Percentiles rank a stretch among this genome's conserved stretches.
Evolutionary conservation across 2,329 filamentous ascomycete genomes (phyloP).

Genomic region (Xylaria digitata): DNA sequence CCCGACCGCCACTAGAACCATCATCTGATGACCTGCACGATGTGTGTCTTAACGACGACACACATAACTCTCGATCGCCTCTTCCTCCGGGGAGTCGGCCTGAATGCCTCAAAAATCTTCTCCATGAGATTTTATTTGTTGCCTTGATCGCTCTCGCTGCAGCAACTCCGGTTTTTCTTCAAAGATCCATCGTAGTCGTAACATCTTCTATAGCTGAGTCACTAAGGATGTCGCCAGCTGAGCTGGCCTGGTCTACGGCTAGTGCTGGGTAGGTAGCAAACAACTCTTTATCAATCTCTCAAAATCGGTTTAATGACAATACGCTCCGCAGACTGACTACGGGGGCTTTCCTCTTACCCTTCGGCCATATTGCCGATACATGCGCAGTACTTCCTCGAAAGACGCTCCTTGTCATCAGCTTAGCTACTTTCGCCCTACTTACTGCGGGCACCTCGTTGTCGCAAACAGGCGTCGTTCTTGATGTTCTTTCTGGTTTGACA

Average conservation of each 20-base stretch:
- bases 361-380: slow-evolving; percentile 49
- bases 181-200: slow-evolving; percentile 49
- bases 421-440: slow-evolving; percentile 47
- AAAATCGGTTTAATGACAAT: slow-evolving; percentile 1
- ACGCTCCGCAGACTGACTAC: slow-evolving; percentile 44
- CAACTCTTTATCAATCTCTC: not conserved
- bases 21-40: slow-evolving; percentile 48
- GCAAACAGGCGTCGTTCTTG: slow-evolving; percentile 47
- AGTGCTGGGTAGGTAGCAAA: slow-evolving; percentile 47
- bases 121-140: slow-evolving; percentile 49
- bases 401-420: slow-evolving; percentile 47
- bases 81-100: slow-evolving; percentile 46
- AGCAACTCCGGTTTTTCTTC: slow-evolving; percentile 50
- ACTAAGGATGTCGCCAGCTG: slow-evolving; percentile 47
- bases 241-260: slow-evolving; percentile 50
- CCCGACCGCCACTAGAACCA: slow-evolving; percentile 35
- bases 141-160: slow-evolving; percentile 48
- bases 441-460: slow-evolving; percentile 46
- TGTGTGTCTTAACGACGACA: slow-evolving; percentile 47
- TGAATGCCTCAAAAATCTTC: slow-evolving; percentile 44
- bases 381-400: slow-evolving; percentile 47
- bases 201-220: slow-evolving; percentile 45
- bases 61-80: slow-evolving; percentile 34
- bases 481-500: slow-evolving; percentile 48
- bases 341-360: slow-evolving; percentile 49